phyloP scores from a whole-genome alignment of 805 yeast genomes.

The Candida saitoana region DNA sequence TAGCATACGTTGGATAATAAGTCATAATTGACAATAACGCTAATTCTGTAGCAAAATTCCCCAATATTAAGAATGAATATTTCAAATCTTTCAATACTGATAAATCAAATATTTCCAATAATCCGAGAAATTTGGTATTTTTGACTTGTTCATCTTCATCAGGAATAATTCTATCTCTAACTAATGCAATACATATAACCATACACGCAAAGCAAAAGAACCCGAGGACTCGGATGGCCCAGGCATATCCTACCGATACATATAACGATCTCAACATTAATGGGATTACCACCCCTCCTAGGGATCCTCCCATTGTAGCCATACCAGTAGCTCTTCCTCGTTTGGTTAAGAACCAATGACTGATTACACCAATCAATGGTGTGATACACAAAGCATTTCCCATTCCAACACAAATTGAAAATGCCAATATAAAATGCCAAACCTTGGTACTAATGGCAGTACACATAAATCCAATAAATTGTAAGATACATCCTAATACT shows the following conservation, averaged over 20 bases:
- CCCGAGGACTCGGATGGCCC: conserved; percentile 53
- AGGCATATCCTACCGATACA: conserved; percentile 48
- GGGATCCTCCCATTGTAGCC: conserved; percentile 63
- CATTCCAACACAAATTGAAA: conserved; percentile 42
- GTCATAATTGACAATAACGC: conserved; percentile 50
- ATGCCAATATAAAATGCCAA: conserved; percentile 58
- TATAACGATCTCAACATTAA: conserved; percentile 46
- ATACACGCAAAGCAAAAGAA: conserved; percentile 27
- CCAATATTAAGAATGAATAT: conserved; percentile 33
- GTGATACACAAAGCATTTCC: conserved; percentile 59
- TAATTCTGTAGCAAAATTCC: conserved; percentile 47
- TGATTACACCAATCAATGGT: conserved; percentile 57
- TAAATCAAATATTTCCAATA: conserved; percentile 30
- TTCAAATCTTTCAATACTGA: conserved; percentile 33
- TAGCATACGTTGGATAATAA: conserved; percentile 56
- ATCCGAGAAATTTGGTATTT: conserved; percentile 8
- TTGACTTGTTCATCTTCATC: conserved; percentile 5
- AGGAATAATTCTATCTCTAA: conserved; percentile 22
- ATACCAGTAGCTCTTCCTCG: conserved; percentile 58
- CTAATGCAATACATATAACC: conserved; percentile 21
- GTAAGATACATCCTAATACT: conserved; percentile 38
- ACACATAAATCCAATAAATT: conserved; percentile 48
- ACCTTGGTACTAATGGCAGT: conserved; percentile 49
- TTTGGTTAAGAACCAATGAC: conserved; percentile 60
- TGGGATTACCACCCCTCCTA: conserved; percentile 64